Conservation (phyloP, 225 moss, liverwort and hornwort genomes). For the Neckera pumila region DNA sequence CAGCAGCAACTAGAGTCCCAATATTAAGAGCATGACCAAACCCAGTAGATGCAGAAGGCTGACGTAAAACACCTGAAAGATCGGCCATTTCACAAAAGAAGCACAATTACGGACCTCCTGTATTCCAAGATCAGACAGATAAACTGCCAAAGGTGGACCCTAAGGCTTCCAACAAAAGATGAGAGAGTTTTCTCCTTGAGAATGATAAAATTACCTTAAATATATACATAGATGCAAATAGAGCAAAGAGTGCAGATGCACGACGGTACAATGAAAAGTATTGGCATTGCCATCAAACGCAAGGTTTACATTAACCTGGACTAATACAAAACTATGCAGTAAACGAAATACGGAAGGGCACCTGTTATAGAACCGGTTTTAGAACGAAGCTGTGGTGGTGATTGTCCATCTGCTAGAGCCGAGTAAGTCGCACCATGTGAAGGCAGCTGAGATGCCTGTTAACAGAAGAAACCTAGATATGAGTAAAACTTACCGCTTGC, state of each 20-base stretch:
- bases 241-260: neutral
- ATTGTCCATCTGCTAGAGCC: conserved; percentile 63
- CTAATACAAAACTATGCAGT: neutral
- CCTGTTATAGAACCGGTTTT: conserved; percentile 29
- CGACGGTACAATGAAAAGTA: neutral
- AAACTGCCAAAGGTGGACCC: neutral
- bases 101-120: neutral
- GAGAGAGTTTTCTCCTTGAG: neutral
- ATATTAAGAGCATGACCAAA: conserved; percentile 99
- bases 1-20: conserved; percentile 93
- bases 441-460: conserved; percentile 37
- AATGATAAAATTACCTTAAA: neutral
- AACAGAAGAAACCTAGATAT: neutral
- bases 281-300: neutral
- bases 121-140: neutral
- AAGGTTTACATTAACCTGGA: neutral
- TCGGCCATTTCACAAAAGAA: neutral
- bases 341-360: neutral
- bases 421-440: conserved; percentile 35
- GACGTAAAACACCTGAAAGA: conserved; percentile 30
- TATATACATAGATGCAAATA: neutral
- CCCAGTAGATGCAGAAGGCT: conserved; percentile 47
- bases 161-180: neutral
- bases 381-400: conserved; percentile 35
- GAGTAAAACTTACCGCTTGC: neutral